Evolutionary conservation across 345 rosid species (phyloP), one percentile per base, ranked within the genome.

Genomic region (Geranium rotundifolium): DNA sequence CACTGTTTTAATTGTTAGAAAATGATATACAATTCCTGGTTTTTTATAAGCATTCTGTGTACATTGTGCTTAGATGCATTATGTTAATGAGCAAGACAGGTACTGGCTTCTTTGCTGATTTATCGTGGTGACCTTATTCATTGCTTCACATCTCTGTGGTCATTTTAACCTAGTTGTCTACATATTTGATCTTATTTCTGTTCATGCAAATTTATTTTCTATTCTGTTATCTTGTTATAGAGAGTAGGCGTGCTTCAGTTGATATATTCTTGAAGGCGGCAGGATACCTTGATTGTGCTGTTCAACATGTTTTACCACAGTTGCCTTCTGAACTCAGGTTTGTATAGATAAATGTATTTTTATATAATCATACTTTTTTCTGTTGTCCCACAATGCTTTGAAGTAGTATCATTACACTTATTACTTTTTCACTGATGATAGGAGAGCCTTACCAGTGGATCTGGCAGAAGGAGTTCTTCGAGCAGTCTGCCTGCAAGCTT

Each of bases 231-330:
- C 56, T 65, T 66, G 55, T 62, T 68, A 63, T 70, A 95, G 99
- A 90, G 69, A 86, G 82, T 82, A 82, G 95, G 81, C 79, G 92
- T 66, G 86, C 92, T 34, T 81, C 96, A 0, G 61, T 95, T 63
- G 97, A 95, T 68, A 84, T 88, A 74, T 90, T 95, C 86, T 78
- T 95, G 79, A 90, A 85, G 82, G 99, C 97, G 61, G 95, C 97
- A 39, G 99, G 99, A 67, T 86, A 84, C 75, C 76, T 95, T 73
- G 99, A 95, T 67, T 90, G 91, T 79, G 97, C 97, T 31, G 84
- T 90, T 55, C 85, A 83, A 50, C 76, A 86, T 75, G 96, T 90
- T 69, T 89, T 95, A 39, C 99, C 99, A 63, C 95, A 86, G 62
- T 76, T 95, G 63, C 81, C 93, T 50, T 60, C 76, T 69, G 91